Evolutionary conservation across 441 rosid genomes (phyloP).

Genomic region (Populus hybrid): DNA sequence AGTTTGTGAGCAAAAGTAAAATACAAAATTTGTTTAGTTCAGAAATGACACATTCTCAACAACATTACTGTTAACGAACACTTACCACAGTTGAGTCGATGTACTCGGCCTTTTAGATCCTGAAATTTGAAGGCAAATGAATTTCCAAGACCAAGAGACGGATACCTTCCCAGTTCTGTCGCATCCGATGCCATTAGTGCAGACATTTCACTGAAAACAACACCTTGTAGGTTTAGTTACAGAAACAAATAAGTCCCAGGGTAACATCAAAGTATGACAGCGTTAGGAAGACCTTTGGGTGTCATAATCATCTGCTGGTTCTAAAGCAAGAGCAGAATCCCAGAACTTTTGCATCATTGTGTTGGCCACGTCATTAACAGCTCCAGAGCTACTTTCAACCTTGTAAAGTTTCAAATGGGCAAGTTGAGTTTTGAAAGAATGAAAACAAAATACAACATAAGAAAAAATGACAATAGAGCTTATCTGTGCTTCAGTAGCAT

Average conservation of each 20-base stretch:
- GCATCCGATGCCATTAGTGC: constrained; percentile 60
- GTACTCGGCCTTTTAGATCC: constrained; percentile 75
- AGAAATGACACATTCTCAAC: background rate
- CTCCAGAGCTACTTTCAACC: constrained; percentile 82
- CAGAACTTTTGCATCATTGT: constrained; percentile 98
- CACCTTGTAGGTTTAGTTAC: constrained; percentile 29
- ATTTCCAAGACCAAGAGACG: constrained; percentile 59
- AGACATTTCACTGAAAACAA: constrained; percentile 73
- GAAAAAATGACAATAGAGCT: background rate
- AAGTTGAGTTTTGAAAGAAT: background rate
- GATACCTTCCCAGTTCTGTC: constrained; percentile 54
- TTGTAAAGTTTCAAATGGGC: constrained; percentile 19
- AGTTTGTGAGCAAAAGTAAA: background rate
- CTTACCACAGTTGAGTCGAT: constrained; percentile 69
- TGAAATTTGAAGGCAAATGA: constrained; percentile 72
- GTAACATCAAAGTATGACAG: constrained; percentile 19
- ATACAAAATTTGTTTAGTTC: background rate
- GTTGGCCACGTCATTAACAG: constrained; percentile 75
- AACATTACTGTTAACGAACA: constrained; percentile 10
- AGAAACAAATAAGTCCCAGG: constrained; percentile 15
- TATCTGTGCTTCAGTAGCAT: background rate
- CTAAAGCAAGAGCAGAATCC: constrained; percentile 86
- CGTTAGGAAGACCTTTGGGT: constrained; percentile 54
- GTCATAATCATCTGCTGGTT: constrained; percentile 79
- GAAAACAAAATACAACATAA: background rate